Percentiles rank a stretch among this genome's conserved stretches.
These are phyloP conservation scores for Entophlyctis helioformis DNA, from an alignment of 192 early-diverging fungal genomes.

Conservation along the genomic window DNA sequence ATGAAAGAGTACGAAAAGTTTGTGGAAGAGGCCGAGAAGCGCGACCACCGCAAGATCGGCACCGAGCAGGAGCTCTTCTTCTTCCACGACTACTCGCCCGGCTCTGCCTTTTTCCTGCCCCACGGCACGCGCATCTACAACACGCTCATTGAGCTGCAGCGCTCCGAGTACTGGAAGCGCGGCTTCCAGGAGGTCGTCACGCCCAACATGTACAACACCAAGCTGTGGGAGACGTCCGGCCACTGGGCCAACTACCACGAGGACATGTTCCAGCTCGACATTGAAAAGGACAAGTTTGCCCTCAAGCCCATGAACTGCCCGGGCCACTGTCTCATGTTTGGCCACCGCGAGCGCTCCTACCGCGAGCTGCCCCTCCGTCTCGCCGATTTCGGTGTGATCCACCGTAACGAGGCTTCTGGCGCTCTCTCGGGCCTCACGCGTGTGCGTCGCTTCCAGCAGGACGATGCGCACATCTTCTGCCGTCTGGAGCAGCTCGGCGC, in stretches of 20 bases:
- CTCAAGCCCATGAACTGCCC: slow-evolving; percentile 99
- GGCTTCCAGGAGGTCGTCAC: slow-evolving; percentile 95
- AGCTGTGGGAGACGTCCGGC: slow-evolving; percentile 92
- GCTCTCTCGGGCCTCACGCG: slow-evolving; percentile 90
- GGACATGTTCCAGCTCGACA: slow-evolving; percentile 88
- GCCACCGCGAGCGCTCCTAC: slow-evolving; percentile 83
- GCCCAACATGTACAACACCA: slow-evolving; percentile 97
- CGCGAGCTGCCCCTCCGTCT: slow-evolving; percentile 88
- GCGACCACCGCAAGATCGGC: slow-evolving; percentile 95
- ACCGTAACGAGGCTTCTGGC: slow-evolving; percentile 79
- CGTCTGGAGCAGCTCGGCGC: slow-evolving; percentile 56
- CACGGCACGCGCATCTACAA: slow-evolving; percentile 95
- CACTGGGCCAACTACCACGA: slow-evolving; percentile 97
- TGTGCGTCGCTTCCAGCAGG: slow-evolving; percentile 97
- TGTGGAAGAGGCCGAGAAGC: slow-evolving; percentile 89
- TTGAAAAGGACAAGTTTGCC: slow-evolving; percentile 96
- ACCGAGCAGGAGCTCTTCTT: slow-evolving; percentile 98
- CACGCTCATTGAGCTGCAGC: slow-evolving; percentile 78
- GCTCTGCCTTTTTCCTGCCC: slow-evolving; percentile 90
- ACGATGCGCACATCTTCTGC: slow-evolving; percentile 99
- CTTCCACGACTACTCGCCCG: slow-evolving; percentile 90
- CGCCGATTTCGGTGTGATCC: slow-evolving; percentile 97
- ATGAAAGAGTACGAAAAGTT: slow-evolving; percentile 94
- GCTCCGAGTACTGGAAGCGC: slow-evolving; percentile 72
- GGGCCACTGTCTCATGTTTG: slow-evolving; percentile 96